Conservation (phyloP, 2,329 filamentous ascomycete genomes). For the Aspergillus terreus region DNA sequence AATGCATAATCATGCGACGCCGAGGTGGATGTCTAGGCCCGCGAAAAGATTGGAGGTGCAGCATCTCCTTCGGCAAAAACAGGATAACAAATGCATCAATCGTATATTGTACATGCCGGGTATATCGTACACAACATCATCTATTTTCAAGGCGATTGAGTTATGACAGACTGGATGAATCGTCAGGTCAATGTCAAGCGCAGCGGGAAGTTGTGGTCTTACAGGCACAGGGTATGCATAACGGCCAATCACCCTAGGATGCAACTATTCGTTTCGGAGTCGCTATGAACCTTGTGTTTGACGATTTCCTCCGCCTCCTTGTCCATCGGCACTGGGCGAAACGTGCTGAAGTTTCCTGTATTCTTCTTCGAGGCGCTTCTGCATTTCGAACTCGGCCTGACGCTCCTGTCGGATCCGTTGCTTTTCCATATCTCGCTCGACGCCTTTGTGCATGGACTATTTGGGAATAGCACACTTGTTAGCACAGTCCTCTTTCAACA, state of each 20-base stretch:
- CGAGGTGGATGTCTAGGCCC: not conserved
- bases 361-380: slow-evolving; percentile 77
- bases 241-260: not conserved
- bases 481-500: not conserved
- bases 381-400: slow-evolving; percentile 91
- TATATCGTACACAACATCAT: slow-evolving; percentile 13
- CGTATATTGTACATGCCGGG: slow-evolving; percentile 16
- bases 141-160: not conserved
- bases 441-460: slow-evolving; percentile 89
- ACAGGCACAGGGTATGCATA: not conserved
- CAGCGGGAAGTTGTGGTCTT: not conserved
- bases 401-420: slow-evolving; percentile 86
- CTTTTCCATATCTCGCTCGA: slow-evolving; percentile 91
- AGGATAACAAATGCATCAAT: not conserved
- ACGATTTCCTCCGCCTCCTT: slow-evolving; percentile 16
- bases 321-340: slow-evolving; percentile 43
- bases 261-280: not conserved
- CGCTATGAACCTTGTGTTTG: slow-evolving; percentile 21
- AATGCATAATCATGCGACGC: not conserved
- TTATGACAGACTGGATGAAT: not conserved
- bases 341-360: slow-evolving; percentile 88
- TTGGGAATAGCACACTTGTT: slow-evolving; percentile 4
- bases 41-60: not conserved
- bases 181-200: not conserved
- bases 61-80: not conserved